Evolutionary conservation across 805 yeast genomes (phyloP).

Genomic region (Torulaspora gathmanii): DNA sequence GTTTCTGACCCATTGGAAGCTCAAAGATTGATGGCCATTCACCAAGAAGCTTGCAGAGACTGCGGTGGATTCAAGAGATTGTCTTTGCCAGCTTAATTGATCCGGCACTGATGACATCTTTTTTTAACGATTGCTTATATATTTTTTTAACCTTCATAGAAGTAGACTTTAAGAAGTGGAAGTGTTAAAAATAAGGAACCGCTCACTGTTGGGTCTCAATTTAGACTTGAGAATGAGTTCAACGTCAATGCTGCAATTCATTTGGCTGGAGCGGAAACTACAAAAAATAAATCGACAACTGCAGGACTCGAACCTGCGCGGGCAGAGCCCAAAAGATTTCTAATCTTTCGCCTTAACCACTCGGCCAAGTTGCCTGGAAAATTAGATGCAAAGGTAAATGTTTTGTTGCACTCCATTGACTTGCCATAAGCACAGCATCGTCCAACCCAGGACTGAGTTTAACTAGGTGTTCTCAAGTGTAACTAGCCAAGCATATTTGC

Average conservation of each 20-base stretch:
- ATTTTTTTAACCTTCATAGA: constrained; percentile 4
- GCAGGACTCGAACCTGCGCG: constrained; percentile 71
- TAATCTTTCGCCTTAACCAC: constrained; percentile 64
- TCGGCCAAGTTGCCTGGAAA: constrained; percentile 49
- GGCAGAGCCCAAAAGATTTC: constrained; percentile 56
- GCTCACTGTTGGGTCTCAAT: no score
- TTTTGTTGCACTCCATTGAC: no score
- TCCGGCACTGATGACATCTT: not conserved
- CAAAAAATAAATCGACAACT: constrained; percentile 51
- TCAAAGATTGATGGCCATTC: constrained; percentile 44
- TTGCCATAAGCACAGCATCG: no score
- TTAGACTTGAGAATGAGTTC: no score
- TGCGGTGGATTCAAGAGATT: constrained; percentile 49
- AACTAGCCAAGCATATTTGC: no score
- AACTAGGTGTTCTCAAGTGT: no score
- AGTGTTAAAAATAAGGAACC: not conserved
- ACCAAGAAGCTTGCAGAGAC: constrained; percentile 44
- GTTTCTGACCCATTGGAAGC: constrained; percentile 45
- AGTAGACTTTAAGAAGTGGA: not conserved
- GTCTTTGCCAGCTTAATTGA: constrained; percentile 25
- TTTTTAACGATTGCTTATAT: constrained; percentile 1
- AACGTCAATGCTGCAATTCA: no score
- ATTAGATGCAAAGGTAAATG: not conserved
- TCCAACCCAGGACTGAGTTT: no score
- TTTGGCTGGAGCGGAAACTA: not conserved